Percentiles rank a stretch among this genome's conserved stretches.
Evolutionary conservation across 768 basidiomycete species (phyloP).

Genomic region (Macrolepiota albuminosa): DNA sequence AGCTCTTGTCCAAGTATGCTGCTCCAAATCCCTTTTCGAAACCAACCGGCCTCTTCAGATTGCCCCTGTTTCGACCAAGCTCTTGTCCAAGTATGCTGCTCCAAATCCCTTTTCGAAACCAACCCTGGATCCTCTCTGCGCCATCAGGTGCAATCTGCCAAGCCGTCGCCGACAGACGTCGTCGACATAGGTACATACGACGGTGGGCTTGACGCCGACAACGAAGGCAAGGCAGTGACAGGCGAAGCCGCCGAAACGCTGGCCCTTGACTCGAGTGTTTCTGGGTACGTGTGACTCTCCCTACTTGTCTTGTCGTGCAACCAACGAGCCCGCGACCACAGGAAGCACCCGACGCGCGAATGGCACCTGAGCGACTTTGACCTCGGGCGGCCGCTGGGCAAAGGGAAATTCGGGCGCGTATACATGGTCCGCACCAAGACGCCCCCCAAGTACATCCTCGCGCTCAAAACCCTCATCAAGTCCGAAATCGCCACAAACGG

Average conservation of each 20-base stretch:
- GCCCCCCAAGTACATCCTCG: conserved; percentile 87
- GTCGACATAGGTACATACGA: conserved; percentile 90
- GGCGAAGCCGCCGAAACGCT: conserved; percentile 78
- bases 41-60: conserved; percentile 15
- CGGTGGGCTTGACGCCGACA: conserved; percentile 86
- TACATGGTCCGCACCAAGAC: conserved; percentile 96
- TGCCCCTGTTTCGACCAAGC: conserved; percentile 30
- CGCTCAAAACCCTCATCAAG: conserved; percentile 95
- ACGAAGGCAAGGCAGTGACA: conserved; percentile 63
- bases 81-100: conserved; percentile 71
- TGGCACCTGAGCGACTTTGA: conserved; percentile 87
- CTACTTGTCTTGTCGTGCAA: not conserved
- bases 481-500: conserved; percentile 85
- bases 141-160: conserved; percentile 22
- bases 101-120: conserved; percentile 46
- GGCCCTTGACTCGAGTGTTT: conserved; percentile 79
- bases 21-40: conserved; percentile 52
- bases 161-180: conserved; percentile 16
- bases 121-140: conserved; percentile 38
- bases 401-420: conserved; percentile 97
- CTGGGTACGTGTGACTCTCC: conserved; percentile 33
- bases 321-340: conserved; percentile 17
- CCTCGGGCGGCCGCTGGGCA: conserved; percentile 92
- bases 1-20: conserved; percentile 71
- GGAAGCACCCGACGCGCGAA: conserved; percentile 71